phyloP scores from a whole-genome alignment of 2,329 filamentous ascomycete genomes.

The Huntiella abstrusa region DNA sequence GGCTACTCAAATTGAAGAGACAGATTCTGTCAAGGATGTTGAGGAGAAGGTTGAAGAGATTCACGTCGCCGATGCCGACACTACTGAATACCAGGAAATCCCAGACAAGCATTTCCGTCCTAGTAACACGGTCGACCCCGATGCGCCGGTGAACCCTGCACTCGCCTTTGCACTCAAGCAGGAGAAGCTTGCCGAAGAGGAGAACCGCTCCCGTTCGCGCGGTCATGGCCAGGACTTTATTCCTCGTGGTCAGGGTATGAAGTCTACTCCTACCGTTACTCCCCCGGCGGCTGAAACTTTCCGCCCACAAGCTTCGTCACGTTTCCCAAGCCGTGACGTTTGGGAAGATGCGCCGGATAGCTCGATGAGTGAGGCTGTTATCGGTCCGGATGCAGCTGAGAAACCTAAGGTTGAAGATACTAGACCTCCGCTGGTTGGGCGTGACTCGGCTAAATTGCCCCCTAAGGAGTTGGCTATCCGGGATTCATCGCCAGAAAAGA shows the following conservation, averaged over 20 bases:
- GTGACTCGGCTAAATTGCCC: not conserved
- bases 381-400: conserved; percentile 1
- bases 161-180: conserved; percentile 48
- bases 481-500: not conserved
- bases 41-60: conserved; percentile 21
- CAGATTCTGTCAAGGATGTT: not conserved
- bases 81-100: conserved; percentile 14
- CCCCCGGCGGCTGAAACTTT: conserved; percentile 1
- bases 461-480: not conserved
- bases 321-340: conserved; percentile 75
- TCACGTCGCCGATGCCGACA: conserved; percentile 11
- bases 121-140: conserved; percentile 15
- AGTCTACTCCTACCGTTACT: not conserved
- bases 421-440: too few species aligned
- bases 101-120: conserved; percentile 17
- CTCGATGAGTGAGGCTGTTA: conserved; percentile 56
- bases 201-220: conserved; percentile 18
- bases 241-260: conserved; percentile 12
- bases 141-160: conserved; percentile 34
- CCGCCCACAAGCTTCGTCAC: conserved; percentile 2
- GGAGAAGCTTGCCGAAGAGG: conserved; percentile 43
- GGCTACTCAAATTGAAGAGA: not conserved
- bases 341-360: conserved; percentile 91
- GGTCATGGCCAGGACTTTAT: conserved; percentile 30
- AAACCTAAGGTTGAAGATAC: not conserved